Evolutionary conservation across 202 grass and related monocot genomes (phyloP), one percentile per base, ranked within the genome.

Genomic region (Sporobolus alterniflorus): DNA sequence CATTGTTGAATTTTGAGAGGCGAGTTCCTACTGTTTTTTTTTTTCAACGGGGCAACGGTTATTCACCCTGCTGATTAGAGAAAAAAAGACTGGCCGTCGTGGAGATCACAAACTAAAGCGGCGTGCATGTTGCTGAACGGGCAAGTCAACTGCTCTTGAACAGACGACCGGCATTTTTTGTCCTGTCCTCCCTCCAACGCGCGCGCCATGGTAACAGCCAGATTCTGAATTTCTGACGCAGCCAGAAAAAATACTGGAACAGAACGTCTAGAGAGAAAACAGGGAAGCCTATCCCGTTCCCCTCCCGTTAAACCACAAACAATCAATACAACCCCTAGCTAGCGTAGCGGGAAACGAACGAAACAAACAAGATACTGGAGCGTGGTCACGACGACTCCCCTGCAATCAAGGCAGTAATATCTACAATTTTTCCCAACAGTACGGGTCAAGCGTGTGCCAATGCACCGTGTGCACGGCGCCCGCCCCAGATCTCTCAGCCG

Each of bases 371-470:
- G 63, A 74, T 60, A 26, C 10, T 24, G 40, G 11, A 32, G 40
- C 61, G 29, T 43, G 77, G 82, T 77, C 60, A 72, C 56, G 50
- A 26, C 55, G 43, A 75, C 63, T 52, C 31, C 61, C 42, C 12
- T 25, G 15, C 42, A 17, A 3, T 14, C 52, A 46, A 76, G 44
- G 57, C 63, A 84, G 74, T 85, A 81, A 79, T 92, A 94, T 94
- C 83, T 88, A 92, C 92, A 91, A n/a, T 21, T 92, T 39, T 39
- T 39, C n/a, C n/a, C n/a, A 39, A 39, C 36, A 69, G 33, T 1
- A 60, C 51, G 66, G 28, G 73, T 60, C 67, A 43, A 78, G n/a
- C 7, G 39, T n/a, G n/a, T n/a, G n/a, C n/a, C n/a, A n/a, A n/a
- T n/a, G n/a, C n/a, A n/a, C n/a, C n/a, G n/a, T n/a, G n/a, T n/a